Percentiles rank a stretch among this genome's conserved stretches.
phyloP scores from a whole-genome alignment of 2,329 filamentous ascomycete species.

The Harringtonia lauricola region DNA sequence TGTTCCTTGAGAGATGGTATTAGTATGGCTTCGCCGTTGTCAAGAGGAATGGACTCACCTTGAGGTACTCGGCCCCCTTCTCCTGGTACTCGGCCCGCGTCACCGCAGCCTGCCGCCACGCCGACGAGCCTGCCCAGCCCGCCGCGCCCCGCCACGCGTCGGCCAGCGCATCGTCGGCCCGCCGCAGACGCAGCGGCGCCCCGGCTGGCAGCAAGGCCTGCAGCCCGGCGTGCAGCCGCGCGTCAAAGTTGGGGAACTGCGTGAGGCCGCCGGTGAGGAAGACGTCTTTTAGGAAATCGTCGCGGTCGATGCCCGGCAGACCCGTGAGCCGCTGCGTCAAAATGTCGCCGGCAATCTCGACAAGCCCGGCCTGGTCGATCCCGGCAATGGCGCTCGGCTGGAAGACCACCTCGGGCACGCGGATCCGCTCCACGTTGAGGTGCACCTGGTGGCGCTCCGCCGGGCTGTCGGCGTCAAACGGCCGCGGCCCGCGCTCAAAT shows the following conservation, averaged over 20 bases:
- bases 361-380: conserved; percentile 82
- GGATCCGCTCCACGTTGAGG: conserved; percentile 91
- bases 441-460: conserved; percentile 79
- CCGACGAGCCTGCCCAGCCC: conserved; percentile 58
- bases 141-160: conserved; percentile 95
- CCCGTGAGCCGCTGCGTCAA: conserved; percentile 66
- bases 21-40: no score
- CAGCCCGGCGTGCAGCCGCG: conserved; percentile 64
- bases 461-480: conserved; percentile 71
- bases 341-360: conserved; percentile 87
- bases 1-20: conserved; percentile 54
- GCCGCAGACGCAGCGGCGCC: conserved; percentile 56
- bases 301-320: conserved; percentile 37
- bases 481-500: conserved; percentile 77
- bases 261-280: conserved; percentile 94
- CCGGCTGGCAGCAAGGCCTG: conserved; percentile 60
- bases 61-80: conserved; percentile 89
- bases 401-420: conserved; percentile 87
- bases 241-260: conserved; percentile 76
- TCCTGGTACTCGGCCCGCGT: conserved; percentile 77
- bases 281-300: conserved; percentile 69
- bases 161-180: conserved; percentile 63
- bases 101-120: conserved; percentile 55
- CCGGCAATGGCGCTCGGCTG: conserved; percentile 77
- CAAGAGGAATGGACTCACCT: conserved; percentile 38